Evolutionary conservation across 768 basidiomycete species (phyloP).

Genomic region (Clitopilus hobsonii): DNA sequence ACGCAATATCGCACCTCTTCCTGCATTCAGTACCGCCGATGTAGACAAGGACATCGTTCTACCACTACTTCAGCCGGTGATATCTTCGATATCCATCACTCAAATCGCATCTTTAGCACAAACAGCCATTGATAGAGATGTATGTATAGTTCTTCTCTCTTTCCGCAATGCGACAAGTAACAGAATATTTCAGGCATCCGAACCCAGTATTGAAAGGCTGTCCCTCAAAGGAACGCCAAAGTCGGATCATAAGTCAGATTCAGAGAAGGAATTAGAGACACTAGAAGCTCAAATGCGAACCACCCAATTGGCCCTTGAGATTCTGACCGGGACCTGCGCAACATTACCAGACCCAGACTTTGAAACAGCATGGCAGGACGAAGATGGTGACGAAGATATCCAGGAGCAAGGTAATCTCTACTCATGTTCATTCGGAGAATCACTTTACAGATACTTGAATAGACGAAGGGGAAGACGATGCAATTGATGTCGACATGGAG

Average conservation of each 20-base stretch:
- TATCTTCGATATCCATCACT: conserved; percentile 53
- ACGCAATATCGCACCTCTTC: conserved; percentile 72
- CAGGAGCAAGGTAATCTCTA: conserved; percentile 27
- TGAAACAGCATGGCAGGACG: conserved; percentile 30
- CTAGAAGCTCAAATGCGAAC: conserved; percentile 71
- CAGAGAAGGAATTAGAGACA: conserved; percentile 66
- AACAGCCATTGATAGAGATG: conserved; percentile 48
- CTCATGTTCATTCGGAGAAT: background rate
- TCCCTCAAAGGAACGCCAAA: conserved; percentile 64
- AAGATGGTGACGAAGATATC: conserved; percentile 18
- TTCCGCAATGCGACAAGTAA: background rate
- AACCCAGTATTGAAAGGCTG: conserved; percentile 50
- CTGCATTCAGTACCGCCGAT: conserved; percentile 62
- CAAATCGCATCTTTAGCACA: conserved; percentile 46
- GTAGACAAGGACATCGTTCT: conserved; percentile 69
- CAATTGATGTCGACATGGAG: conserved; percentile 33
- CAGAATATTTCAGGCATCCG: conserved; percentile 31
- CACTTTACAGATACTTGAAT: background rate
- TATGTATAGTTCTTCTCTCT: conserved; percentile 19
- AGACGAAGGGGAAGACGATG: conserved; percentile 14
- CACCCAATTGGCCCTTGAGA: conserved; percentile 80
- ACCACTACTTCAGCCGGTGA: conserved; percentile 63
- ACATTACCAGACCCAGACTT: conserved; percentile 75
- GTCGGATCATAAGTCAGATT: conserved; percentile 69
- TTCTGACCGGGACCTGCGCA: conserved; percentile 85